Percentiles rank a stretch among this genome's conserved stretches.
Evolutionary conservation across 345 rosid genomes (phyloP).

Genomic region (Bretschneidera sinensis): DNA sequence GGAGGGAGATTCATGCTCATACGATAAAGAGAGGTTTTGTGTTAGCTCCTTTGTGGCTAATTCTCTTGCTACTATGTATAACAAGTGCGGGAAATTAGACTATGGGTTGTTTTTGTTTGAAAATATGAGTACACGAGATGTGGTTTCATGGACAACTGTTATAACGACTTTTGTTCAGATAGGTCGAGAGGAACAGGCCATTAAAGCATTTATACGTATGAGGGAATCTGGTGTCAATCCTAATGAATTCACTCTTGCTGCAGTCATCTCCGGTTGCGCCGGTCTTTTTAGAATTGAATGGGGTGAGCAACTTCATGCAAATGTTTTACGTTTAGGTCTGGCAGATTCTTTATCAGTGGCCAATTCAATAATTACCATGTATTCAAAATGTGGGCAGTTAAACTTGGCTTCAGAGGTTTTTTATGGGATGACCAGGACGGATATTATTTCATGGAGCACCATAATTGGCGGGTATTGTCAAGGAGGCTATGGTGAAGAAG

Average conservation of each 20-base stretch:
- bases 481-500: slow-evolving; percentile 64
- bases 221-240: slow-evolving; percentile 47
- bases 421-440: slow-evolving; percentile 46
- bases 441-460: slow-evolving; percentile 86
- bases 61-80: slow-evolving; percentile 66
- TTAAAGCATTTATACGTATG: slow-evolving; percentile 55
- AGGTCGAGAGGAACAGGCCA: slow-evolving; percentile 56
- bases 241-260: slow-evolving; percentile 67
- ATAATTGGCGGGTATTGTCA: slow-evolving; percentile 68
- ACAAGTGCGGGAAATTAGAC: slow-evolving; percentile 67
- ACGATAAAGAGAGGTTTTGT: slow-evolving; percentile 51
- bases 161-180: slow-evolving; percentile 51
- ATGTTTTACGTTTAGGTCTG: slow-evolving; percentile 47
- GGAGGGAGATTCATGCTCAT: slow-evolving; percentile 75
- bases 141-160: slow-evolving; percentile 77
- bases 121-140: slow-evolving; percentile 54
- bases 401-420: slow-evolving; percentile 51
- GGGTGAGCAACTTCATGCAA: slow-evolving; percentile 85
- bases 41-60: slow-evolving; percentile 55
- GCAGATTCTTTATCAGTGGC: slow-evolving; percentile 48
- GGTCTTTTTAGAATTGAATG: slow-evolving; percentile 52
- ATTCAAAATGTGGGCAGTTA: slow-evolving; percentile 61
- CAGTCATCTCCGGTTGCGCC: slow-evolving; percentile 60
- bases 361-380: slow-evolving; percentile 71
- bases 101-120: slow-evolving; percentile 54